Evolutionary conservation across 306 rosid species (phyloP), one percentile per base, ranked within the genome.

Genomic region (Medicago arabica): DNA sequence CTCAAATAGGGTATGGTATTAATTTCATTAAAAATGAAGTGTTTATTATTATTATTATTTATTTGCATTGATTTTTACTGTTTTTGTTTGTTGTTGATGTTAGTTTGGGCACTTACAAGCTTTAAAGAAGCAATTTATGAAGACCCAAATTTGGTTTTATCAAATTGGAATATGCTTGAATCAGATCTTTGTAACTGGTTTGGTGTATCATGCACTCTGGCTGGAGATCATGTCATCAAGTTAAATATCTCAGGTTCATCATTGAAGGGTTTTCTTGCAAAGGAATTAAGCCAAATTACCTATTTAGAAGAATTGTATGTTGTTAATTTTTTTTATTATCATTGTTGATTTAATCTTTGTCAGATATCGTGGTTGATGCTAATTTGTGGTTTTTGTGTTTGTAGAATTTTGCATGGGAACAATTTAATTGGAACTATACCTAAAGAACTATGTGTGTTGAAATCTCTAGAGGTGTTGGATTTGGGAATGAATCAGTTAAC

Each of bases 161-260:
- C 86, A 43, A 81, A 85, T 78, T 96, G 99, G 99, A 87, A 90
- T 74, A 51, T 82, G 67, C 58, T 88, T 58, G 96, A 86, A 76
- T 51, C 83, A 74, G 92, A 92, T 88, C 96, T 96, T 83, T 96
- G 99, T 80, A 81, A 79, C 71, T 92, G 98, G 97, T 68, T 76
- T 74, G 97, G 99, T 31, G 79, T 96, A 77, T 81, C 74, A 13
- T 96, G 99, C 83, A 76, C 88, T 68, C 9, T 50, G 54, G 74
- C 75, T 65, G 83, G 88, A 62, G 96, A 87, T 78, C 96, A 92
- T 85, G 88, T 96, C 62, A 67, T 83, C 72, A 90, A 88, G 83
- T 78, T 96, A 60, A 89, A 92, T 81, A 79, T 96, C 53, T 87
- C 99, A 16, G 91, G 94, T 62, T 87, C 91, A 55, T 88, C 89